These are phyloP conservation scores for Tolypocladium tundrense DNA, from an alignment of 2,329 filamentous ascomycete genomes.

Conservation along the genomic window DNA sequence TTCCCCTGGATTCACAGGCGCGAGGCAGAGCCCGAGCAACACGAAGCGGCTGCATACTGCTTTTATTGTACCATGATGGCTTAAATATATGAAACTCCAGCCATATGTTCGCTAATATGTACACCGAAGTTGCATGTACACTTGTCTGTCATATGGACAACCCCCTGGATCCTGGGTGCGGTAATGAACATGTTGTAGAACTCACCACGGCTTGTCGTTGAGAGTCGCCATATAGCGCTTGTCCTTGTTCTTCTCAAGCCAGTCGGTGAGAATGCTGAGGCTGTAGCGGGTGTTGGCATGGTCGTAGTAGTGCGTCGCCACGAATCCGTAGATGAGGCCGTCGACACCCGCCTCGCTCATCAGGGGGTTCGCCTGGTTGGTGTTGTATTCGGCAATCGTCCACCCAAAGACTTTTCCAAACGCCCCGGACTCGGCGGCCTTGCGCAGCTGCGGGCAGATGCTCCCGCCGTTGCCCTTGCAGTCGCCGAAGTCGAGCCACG, in stretches of 20 bases:
- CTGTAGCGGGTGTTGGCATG: neutral
- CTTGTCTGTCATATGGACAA: neutral
- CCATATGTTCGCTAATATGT: no score
- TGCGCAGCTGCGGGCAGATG: constrained; percentile 2
- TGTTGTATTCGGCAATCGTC: neutral
- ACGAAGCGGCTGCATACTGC: no score
- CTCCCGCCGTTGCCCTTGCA: neutral
- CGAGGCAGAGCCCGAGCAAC: no score
- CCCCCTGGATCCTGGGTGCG: neutral
- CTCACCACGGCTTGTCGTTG: neutral
- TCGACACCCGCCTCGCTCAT: neutral
- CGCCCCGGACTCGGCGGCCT: neutral
- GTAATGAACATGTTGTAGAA: neutral
- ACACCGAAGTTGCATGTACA: no score
- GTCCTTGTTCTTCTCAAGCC: neutral
- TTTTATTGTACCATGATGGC: no score
- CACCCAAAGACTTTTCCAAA: constrained; percentile 3
- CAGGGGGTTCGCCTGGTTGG: neutral
- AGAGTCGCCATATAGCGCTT: neutral
- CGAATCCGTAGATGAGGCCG: constrained; percentile 4
- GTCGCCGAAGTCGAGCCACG: constrained; percentile 2
- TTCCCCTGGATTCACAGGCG: no score
- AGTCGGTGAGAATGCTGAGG: neutral
- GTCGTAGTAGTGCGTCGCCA: neutral
- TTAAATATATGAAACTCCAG: no score